Conservation (phyloP, 768 basidiomycete species). For the Kwoniella sp. region DNA sequence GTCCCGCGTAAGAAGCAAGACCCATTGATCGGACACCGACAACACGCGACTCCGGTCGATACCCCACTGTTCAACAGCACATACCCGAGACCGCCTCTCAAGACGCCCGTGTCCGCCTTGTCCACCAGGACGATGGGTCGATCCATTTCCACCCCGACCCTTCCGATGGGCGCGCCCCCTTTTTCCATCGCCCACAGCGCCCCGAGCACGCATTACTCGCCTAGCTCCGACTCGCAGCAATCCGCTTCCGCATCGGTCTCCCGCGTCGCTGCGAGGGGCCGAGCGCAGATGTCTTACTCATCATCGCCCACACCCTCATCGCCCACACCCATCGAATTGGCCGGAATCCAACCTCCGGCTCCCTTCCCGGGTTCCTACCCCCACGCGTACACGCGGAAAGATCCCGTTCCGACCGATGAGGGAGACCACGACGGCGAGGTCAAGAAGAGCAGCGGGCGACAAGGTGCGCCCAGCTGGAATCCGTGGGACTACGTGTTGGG, state of each 20-base stretch:
- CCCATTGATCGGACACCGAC: too few species aligned
- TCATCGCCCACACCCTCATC: slow-evolving; percentile 13
- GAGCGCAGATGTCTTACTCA: slow-evolving; percentile 4
- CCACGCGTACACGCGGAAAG: slow-evolving; percentile 14
- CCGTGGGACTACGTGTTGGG: slow-evolving; percentile 31
- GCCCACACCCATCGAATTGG: slow-evolving; percentile 10
- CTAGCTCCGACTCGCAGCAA: slow-evolving; percentile 7
- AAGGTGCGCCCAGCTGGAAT: slow-evolving; percentile 24
- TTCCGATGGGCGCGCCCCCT: neutral
- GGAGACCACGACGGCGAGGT: slow-evolving; percentile 6
- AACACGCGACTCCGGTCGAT: too few species aligned
- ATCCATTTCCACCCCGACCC: slow-evolving; percentile 14
- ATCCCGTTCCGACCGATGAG: slow-evolving; percentile 22
- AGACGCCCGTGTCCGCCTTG: slow-evolving; percentile 5
- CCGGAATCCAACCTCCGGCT: slow-evolving; percentile 24
- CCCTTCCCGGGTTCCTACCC: slow-evolving; percentile 23
- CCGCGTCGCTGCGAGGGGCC: neutral
- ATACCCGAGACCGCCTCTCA: too few species aligned
- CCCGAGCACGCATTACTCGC: slow-evolving; percentile 7
- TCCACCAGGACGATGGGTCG: slow-evolving; percentile 14
- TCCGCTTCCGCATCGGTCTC: slow-evolving; percentile 9
- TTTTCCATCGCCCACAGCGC: neutral
- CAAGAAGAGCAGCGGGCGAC: slow-evolving; percentile 6
- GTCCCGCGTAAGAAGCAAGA: too few species aligned
- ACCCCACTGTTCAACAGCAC: too few species aligned